Percentiles rank a stretch among this genome's conserved stretches.
Evolutionary conservation across 2,329 filamentous ascomycete species (phyloP).

Genomic region (Aspergillus hiratsukae): DNA sequence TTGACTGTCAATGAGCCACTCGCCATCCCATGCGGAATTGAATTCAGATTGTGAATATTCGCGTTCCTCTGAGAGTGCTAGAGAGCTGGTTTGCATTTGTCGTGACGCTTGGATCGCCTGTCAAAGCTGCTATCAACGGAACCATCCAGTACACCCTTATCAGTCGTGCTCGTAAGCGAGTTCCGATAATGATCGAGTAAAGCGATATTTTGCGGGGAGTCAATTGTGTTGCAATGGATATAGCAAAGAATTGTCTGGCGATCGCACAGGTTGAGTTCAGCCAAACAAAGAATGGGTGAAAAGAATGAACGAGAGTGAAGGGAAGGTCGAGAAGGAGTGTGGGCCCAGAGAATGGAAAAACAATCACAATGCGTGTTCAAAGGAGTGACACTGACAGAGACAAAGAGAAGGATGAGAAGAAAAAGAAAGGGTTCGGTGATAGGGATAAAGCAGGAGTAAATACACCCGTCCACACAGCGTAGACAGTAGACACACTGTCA

Average conservation of each 20-base stretch:
- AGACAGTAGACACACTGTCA: conserved; percentile 3
- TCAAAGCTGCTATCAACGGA: neutral
- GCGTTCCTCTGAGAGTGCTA: conserved; percentile 22
- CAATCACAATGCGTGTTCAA: conserved; percentile 3
- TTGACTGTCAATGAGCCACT: conserved; percentile 31
- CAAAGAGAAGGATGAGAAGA: neutral
- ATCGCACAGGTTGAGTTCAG: neutral
- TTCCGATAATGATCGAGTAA: neutral
- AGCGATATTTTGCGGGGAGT: neutral
- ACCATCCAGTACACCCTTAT: neutral
- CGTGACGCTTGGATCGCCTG: neutral
- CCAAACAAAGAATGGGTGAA: neutral
- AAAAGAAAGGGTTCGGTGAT: conserved; percentile 1
- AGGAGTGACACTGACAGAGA: conserved; percentile 15
- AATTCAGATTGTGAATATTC: conserved; percentile 13
- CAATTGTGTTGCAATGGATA: neutral
- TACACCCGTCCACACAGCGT: neutral
- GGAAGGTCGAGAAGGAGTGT: conserved; percentile 1
- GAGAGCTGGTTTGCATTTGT: conserved; percentile 24
- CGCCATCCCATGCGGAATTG: conserved; percentile 32
- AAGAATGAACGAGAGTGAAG: neutral
- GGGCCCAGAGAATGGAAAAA: conserved; percentile 1
- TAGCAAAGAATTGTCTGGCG: neutral
- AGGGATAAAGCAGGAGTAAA: conserved; percentile 6
- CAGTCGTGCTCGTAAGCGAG: neutral